These are phyloP conservation scores for Cryptococcus sp. DNA, from an alignment of 1,284 basidiomycete genomes.

Conservation along the genomic window DNA sequence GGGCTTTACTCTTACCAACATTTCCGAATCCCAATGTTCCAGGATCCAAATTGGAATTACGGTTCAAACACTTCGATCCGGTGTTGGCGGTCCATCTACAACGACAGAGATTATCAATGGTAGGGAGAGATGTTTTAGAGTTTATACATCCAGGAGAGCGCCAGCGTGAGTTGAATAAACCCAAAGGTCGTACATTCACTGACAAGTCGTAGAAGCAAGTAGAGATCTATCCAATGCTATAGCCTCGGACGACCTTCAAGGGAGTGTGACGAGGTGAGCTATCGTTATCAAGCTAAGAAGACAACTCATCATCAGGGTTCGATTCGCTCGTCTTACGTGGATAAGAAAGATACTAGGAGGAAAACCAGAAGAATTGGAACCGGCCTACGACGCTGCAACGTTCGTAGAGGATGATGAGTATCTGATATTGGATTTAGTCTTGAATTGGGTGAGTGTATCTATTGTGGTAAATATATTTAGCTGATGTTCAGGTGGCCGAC, in stretches of 20 bases:
- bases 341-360: conserved; percentile 50
- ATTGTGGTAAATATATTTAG: background rate
- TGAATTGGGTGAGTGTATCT: conserved; percentile 65
- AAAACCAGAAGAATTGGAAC: conserved; percentile 39
- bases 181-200: background rate
- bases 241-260: conserved; percentile 74
- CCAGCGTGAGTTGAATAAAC: conserved; percentile 50
- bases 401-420: conserved; percentile 72
- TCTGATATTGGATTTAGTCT: conserved; percentile 83
- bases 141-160: conserved; percentile 90
- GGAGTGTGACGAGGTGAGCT: conserved; percentile 79
- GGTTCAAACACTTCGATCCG: conserved; percentile 86
- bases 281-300: background rate
- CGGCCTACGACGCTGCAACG: conserved; percentile 57
- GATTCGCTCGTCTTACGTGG: conserved; percentile 49
- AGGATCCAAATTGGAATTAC: conserved; percentile 53
- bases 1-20: conserved; percentile 35
- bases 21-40: conserved; percentile 12
- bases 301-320: conserved; percentile 39
- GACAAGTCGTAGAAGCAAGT: conserved; percentile 53
- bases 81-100: conserved; percentile 71
- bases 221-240: conserved; percentile 74
- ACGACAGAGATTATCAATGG: conserved; percentile 62
- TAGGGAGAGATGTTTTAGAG: conserved; percentile 71
- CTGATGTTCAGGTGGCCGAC: conserved; percentile 57